phyloP scores from a whole-genome alignment of 164 flowering plant genomes.

The Cinnamomum chago region DNA sequence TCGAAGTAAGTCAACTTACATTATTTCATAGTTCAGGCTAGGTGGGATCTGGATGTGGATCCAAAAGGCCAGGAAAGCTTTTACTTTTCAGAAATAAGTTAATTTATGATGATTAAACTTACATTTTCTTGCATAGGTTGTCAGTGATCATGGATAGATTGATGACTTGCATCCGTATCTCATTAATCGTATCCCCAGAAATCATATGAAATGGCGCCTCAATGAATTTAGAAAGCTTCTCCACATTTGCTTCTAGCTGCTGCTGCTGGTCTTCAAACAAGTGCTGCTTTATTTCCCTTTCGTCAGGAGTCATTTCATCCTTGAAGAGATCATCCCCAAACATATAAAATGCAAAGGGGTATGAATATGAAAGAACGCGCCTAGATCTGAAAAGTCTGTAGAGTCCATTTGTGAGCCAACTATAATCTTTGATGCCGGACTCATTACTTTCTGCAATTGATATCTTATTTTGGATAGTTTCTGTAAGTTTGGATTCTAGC shows the following conservation, averaged over 20 bases:
- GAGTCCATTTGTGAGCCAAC: constrained; percentile 53
- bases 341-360: constrained; percentile 62
- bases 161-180: constrained; percentile 42
- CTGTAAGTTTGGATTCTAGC: constrained; percentile 41
- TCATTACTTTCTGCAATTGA: constrained; percentile 30
- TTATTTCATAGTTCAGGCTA: no score
- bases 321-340: constrained; percentile 53
- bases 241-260: constrained; percentile 53
- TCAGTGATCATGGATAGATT: constrained; percentile 41
- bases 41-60: no score
- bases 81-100: no score
- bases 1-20: no score
- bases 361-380: constrained; percentile 53
- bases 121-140: constrained; percentile 48
- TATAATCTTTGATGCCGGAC: constrained; percentile 33
- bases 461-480: constrained; percentile 32
- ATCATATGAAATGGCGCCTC: constrained; percentile 38
- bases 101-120: constrained; percentile 15
- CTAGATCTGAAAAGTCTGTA: constrained; percentile 52
- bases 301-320: constrained; percentile 42
- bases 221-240: constrained; percentile 43
- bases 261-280: constrained; percentile 64
- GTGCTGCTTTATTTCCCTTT: constrained; percentile 40
- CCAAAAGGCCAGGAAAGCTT: no score
- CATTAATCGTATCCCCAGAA: constrained; percentile 28